Evolutionary conservation across 345 rosid species (phyloP).

Genomic region (Eucalyptus pauciflora): DNA sequence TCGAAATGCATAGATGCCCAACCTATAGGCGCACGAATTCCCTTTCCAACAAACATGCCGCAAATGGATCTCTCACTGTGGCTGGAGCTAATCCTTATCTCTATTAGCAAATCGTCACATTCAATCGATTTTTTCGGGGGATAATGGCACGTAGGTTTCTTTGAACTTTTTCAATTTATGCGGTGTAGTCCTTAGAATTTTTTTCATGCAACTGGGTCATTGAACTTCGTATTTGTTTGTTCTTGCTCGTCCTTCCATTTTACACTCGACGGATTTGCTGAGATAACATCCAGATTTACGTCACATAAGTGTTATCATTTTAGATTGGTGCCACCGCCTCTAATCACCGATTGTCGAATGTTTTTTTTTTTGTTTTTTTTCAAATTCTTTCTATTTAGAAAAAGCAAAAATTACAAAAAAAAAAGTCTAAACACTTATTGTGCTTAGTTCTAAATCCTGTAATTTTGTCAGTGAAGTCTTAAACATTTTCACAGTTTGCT

Average conservation of each 20-base stretch:
- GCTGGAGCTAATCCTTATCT: neutral
- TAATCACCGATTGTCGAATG: too few relatives aligned
- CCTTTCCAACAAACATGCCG: neutral
- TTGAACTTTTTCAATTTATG: too few relatives aligned
- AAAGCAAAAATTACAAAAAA: rapidly evolving
- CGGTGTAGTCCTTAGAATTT: too few relatives aligned
- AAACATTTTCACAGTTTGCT: too few relatives aligned
- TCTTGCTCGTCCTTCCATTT: neutral
- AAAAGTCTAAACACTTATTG: too few relatives aligned
- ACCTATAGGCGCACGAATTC: rapidly evolving
- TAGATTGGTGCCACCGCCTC: too few relatives aligned
- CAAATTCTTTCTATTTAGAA: too few relatives aligned
- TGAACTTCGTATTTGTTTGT: neutral
- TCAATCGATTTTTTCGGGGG: neutral
- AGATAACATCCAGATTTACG: too few relatives aligned
- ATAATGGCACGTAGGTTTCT: neutral
- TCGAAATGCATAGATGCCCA: neutral
- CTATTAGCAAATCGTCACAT: neutral
- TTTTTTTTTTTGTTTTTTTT: too few relatives aligned
- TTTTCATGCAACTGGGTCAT: neutral
- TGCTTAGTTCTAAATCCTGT: too few relatives aligned
- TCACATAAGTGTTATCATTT: too few relatives aligned
- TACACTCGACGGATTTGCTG: neutral
- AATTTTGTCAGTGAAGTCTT: too few relatives aligned
- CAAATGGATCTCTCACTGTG: neutral